Conservation (phyloP, 148 eudicot genomes). For the Silene latifolia region DNA sequence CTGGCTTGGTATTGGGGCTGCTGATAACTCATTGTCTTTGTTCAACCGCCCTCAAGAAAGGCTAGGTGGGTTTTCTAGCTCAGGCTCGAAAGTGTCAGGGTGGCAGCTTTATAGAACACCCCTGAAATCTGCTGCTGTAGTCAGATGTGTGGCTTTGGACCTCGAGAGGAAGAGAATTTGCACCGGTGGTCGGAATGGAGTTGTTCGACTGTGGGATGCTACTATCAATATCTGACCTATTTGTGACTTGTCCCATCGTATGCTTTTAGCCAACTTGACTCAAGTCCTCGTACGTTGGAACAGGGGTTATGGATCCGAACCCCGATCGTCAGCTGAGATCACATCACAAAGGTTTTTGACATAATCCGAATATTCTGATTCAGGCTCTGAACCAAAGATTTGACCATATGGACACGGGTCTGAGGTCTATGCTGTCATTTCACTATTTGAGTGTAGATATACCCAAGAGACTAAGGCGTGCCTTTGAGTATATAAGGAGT, state of each 20-base stretch:
- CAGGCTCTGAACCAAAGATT: too few species aligned
- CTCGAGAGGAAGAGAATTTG: slow-evolving; percentile 97
- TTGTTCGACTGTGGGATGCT: slow-evolving; percentile 93
- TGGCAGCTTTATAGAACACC: slow-evolving; percentile 99
- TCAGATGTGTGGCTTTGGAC: slow-evolving; percentile 78
- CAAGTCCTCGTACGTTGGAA: too few species aligned
- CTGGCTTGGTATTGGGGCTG: slow-evolving; percentile 95
- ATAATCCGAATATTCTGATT: too few species aligned
- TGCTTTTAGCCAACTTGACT: too few species aligned
- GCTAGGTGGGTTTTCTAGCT: slow-evolving; percentile 55
- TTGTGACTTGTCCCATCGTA: not conserved
- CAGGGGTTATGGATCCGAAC: too few species aligned
- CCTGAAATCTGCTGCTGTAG: slow-evolving; percentile 80
- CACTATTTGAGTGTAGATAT: too few species aligned
- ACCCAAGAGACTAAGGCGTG: too few species aligned
- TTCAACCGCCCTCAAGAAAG: slow-evolving; percentile 91
- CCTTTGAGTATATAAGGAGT: too few species aligned
- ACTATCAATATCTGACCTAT: slow-evolving; percentile 69
- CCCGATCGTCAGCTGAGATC: too few species aligned
- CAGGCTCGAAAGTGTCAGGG: slow-evolving; percentile 68
- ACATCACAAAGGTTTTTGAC: too few species aligned
- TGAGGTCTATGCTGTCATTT: too few species aligned
- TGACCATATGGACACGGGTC: not conserved
- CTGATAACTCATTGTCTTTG: slow-evolving; percentile 95
- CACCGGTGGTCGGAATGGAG: slow-evolving; percentile 90